Percentiles rank a stretch among this genome's conserved stretches.
These are phyloP conservation scores for Medicago lupulina DNA, from an alignment of 306 rosid genomes.

Conservation along the genomic window DNA sequence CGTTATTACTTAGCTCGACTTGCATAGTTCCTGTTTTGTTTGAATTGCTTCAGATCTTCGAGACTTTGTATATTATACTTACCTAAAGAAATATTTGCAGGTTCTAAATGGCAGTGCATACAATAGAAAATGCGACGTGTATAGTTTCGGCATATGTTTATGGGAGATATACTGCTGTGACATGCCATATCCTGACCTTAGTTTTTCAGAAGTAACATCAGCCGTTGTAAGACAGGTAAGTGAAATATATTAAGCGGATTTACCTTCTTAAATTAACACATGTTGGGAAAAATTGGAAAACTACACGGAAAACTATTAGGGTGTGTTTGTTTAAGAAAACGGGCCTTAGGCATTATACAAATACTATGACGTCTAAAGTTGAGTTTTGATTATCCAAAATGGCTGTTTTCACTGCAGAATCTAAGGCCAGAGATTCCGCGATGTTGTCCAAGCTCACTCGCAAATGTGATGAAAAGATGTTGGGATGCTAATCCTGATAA, in stretches of 20 bases:
- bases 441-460: conserved; percentile 96
- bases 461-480: conserved; percentile 99
- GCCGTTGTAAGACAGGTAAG: conserved; percentile 92
- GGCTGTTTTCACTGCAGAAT: conserved; percentile 58
- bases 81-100: conserved; percentile 56
- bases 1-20: no score
- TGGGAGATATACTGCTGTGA: conserved; percentile 99
- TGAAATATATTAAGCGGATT: conserved; percentile 27
- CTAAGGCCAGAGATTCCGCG: conserved; percentile 97
- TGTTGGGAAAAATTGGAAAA: neutral
- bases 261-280: conserved; percentile 27
- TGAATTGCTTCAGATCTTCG: conserved; percentile 28
- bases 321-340: neutral
- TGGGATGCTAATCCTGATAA: conserved; percentile 98
- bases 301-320: neutral
- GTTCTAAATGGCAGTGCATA: conserved; percentile 96
- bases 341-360: neutral
- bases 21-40: conserved; percentile 31
- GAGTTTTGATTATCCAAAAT: neutral
- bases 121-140: conserved; percentile 95
- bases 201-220: conserved; percentile 95
- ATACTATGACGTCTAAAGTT: neutral
- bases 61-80: conserved; percentile 38
- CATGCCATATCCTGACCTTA: conserved; percentile 98
- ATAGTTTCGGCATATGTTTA: conserved; percentile 92